phyloP scores from a whole-genome alignment of 257 asterid genomes.

The Thymus mandschuricus region DNA sequence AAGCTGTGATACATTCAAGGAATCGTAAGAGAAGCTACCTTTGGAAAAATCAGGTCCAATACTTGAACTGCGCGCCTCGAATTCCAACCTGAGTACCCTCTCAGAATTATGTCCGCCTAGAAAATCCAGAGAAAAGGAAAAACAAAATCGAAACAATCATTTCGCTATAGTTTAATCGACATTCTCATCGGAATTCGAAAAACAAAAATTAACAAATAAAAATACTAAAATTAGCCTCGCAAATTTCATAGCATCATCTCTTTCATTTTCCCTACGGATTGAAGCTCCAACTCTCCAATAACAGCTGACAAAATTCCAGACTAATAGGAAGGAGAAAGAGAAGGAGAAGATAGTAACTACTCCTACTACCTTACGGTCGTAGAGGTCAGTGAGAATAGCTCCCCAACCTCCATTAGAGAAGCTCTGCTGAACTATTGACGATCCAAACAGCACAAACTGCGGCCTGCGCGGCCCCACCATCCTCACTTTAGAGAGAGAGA shows the following conservation, averaged over 20 bases:
- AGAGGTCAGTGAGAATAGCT: constrained; percentile 58
- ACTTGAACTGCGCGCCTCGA: constrained; percentile 76
- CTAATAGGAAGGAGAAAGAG: background rate
- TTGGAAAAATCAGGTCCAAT: constrained; percentile 65
- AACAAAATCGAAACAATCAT: background rate
- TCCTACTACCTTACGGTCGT: constrained; percentile 72
- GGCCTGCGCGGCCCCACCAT: constrained; percentile 66
- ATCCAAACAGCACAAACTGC: constrained; percentile 62
- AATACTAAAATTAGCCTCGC: background rate
- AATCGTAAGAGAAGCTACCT: constrained; percentile 44
- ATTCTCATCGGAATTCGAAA: background rate
- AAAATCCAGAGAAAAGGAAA: too few species aligned
- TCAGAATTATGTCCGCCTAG: constrained; percentile 77
- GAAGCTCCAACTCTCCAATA: background rate
- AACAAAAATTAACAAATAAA: background rate
- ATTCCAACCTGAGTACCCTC: constrained; percentile 94
- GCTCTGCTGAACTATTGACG: constrained; percentile 63
- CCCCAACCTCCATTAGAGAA: constrained; percentile 62
- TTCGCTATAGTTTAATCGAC: too few species aligned
- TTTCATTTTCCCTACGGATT: background rate
- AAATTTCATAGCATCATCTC: background rate
- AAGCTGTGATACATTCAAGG: background rate
- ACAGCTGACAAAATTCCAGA: background rate
- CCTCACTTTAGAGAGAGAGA: background rate
- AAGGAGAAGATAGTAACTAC: background rate